Conservation (phyloP, 2,329 filamentous ascomycete genomes). For the Metarhizium brunneum region DNA sequence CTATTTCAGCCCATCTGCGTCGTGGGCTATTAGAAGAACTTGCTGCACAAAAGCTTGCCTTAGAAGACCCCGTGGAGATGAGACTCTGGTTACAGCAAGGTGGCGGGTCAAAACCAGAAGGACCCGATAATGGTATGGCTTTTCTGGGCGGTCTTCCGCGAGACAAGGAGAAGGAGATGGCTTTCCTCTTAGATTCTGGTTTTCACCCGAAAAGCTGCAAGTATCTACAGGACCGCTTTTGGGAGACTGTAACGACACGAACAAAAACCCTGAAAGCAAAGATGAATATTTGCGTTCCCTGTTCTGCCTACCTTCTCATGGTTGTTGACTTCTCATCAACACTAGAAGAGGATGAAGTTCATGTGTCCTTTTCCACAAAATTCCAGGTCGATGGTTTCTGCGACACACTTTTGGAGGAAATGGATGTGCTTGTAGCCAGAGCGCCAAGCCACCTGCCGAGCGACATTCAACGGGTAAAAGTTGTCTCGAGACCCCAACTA, state of each 20-base stretch:
- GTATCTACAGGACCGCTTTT: constrained; percentile 39
- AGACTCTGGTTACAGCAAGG: constrained; percentile 44
- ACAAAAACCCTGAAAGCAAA: constrained; percentile 44
- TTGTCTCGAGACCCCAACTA: constrained; percentile 49
- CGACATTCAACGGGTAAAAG: constrained; percentile 62
- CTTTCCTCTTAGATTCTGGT: constrained; percentile 47
- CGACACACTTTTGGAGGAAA: constrained; percentile 43
- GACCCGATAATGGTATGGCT: constrained; percentile 29
- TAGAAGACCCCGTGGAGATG: constrained; percentile 40
- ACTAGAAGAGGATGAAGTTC: constrained; percentile 56
- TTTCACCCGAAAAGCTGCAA: constrained; percentile 42
- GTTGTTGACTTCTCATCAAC: constrained; percentile 56
- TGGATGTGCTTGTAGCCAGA: constrained; percentile 58
- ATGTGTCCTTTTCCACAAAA: constrained; percentile 58
- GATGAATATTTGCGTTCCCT: constrained; percentile 50
- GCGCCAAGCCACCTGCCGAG: constrained; percentile 60
- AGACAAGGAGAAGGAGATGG: constrained; percentile 39
- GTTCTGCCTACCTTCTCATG: constrained; percentile 56
- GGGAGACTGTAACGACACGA: background rate
- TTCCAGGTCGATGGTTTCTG: constrained; percentile 47
- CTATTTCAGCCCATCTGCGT: constrained; percentile 39
- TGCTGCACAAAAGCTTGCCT: constrained; percentile 37
- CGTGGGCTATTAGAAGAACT: constrained; percentile 43
- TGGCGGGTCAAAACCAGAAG: constrained; percentile 22
- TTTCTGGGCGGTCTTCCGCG: constrained; percentile 43